Conservation (phyloP, 371 early-diverging fungal genomes). For the Parasitella parasitica region DNA sequence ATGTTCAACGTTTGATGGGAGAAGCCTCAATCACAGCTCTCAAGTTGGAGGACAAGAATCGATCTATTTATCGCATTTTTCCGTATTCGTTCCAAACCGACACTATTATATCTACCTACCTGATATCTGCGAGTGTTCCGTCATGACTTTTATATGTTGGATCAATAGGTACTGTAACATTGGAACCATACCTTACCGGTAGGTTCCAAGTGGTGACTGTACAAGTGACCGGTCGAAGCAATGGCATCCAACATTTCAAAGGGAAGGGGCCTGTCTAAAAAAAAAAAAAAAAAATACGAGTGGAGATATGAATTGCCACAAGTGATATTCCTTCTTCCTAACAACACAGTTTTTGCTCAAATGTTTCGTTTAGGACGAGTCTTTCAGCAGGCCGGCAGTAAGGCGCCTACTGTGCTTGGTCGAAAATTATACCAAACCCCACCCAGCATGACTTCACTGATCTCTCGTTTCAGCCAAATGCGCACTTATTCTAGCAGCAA, state of each 20-base stretch:
- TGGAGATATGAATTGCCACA: too few relatives aligned
- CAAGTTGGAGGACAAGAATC: too few relatives aligned
- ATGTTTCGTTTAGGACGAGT: slow-evolving; percentile 27
- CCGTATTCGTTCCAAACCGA: too few relatives aligned
- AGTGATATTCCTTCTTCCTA: too few relatives aligned
- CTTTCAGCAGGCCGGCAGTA: slow-evolving; percentile 13
- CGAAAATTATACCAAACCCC: slow-evolving; percentile 5
- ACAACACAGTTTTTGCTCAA: neutral
- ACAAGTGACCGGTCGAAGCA: neutral
- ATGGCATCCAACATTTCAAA: neutral
- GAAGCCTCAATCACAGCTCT: too few relatives aligned
- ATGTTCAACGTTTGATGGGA: too few relatives aligned
- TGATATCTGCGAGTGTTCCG: neutral
- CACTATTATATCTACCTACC: too few relatives aligned
- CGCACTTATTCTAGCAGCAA: slow-evolving; percentile 9
- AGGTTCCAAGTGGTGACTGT: neutral
- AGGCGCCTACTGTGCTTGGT: slow-evolving; percentile 12
- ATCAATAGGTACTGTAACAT: neutral
- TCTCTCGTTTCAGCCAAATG: slow-evolving; percentile 18
- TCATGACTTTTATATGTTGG: too few relatives aligned
- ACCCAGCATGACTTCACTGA: slow-evolving; percentile 1
- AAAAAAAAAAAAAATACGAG: neutral
- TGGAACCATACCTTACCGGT: too few relatives aligned
- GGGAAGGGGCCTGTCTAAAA: slow-evolving; percentile 6
- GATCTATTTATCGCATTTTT: neutral